Percentiles rank a stretch among this genome's conserved stretches.
Conservation (phyloP, 148 eudicot genomes). For the Fagopyrum tataricum region DNA sequence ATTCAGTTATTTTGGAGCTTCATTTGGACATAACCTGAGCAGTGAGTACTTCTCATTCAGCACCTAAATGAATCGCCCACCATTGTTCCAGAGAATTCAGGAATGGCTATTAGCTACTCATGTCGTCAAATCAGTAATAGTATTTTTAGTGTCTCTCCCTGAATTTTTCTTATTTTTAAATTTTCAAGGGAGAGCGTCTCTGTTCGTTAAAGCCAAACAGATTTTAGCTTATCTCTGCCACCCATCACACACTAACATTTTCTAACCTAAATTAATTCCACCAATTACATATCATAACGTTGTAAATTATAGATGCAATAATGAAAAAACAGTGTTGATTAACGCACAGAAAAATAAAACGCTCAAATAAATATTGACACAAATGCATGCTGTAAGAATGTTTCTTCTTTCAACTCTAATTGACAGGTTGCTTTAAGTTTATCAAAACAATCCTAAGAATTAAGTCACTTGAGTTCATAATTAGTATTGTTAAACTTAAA, state of each 20-base stretch:
- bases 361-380: background rate
- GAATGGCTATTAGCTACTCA: background rate
- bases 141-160: background rate
- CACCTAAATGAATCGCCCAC: constrained; percentile 6
- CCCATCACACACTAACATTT: background rate
- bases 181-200: background rate
- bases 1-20: background rate
- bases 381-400: too few relatives aligned
- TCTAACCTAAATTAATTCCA: background rate
- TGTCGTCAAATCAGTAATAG: background rate
- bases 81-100: background rate
- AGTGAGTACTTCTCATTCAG: background rate
- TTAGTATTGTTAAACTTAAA: too few relatives aligned
- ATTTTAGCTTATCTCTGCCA: background rate
- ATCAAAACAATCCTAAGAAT: background rate
- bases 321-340: background rate
- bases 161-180: background rate
- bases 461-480: background rate
- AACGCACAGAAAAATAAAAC: background rate
- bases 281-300: background rate
- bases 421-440: background rate
- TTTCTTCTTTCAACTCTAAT: background rate
- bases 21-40: background rate
- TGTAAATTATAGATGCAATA: background rate
- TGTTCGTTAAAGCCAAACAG: constrained; percentile 3